Evolutionary conservation across 2,329 filamentous ascomycete species (phyloP), one percentile per base, ranked within the genome.

Genomic region (Ophiobolus disseminans): DNA sequence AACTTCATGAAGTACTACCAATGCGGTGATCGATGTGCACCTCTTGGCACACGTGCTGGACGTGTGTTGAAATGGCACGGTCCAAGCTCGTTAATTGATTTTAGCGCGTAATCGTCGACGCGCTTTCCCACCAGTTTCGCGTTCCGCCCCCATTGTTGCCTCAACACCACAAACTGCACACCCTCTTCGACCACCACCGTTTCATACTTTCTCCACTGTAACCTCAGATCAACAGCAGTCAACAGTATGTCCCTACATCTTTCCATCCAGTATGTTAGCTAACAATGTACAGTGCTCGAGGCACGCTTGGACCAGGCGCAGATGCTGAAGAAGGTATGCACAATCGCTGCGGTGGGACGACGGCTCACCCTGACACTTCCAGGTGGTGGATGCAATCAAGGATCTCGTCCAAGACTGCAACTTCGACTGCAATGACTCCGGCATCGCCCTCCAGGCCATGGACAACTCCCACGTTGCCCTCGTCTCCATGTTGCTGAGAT

Each of bases 371-470:
- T 45, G 35, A 16, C 39, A 14, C n/a, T n/a, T n/a, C n/a, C 62
- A 96, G 91, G 90, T 97, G 57, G 92, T 99, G 69, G 95, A 99
- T 75, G 91, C 95, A 66, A 97, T 99, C 86, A 97, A 97, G 79
- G 94, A 99, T 70, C 86, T 99, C 41, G 94, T 99, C 44, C 94
- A 97, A 78, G 94, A 99, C 80, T 99, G 94, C 87, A 99, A 99
- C 80, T 99, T 99, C 80, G 94, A 99, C 83, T 99, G 95, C 88
- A 99, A 97, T 88, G 95, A 99, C 83, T 93, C 91, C 45, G 94
- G 94, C 56, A 94, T 99, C 70, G 92, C 93, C 41, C 89, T 99
- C 47, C 94, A 99, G 79, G 94, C 94, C 70, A 99, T 99, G 95
- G 94, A 99, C 82, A 99, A 97, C 85, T 97, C 92, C 40, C 94